Evolutionary conservation across 805 yeast species (phyloP), one percentile per base, ranked within the genome.

Genomic region (Candida insectorum): DNA sequence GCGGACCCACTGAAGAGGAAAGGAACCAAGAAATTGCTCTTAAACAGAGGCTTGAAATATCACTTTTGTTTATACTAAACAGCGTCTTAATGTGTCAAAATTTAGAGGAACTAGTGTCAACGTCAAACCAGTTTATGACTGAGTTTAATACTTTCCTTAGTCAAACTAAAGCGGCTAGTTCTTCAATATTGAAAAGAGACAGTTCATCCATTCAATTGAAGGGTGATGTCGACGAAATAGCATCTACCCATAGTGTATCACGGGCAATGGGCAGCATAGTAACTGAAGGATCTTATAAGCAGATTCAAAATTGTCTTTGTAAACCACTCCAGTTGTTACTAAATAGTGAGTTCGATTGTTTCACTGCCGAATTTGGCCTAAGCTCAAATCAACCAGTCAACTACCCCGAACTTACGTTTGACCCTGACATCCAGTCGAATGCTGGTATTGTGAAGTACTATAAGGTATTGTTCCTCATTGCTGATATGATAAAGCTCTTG

Each of bases 11-110:
- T 8, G 10, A 8, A 11, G 23, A 8, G 10, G 23, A 20, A 20
- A 20, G 23, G 10, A 11, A 20, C 11, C 23, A 8, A 11, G 23
- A 20, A 20, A 8, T 20, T 11, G 23, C 23, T 11, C 11, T 20
- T 8, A 8, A 8, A 11, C 11, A 50, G 26, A 45, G 66, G 33
- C 61, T 54, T 31, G 65, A 61, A 37, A 41, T 60, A 4, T 46
- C 65, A 3, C 43, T 60, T 30, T 28, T 59, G 37, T 60, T 41
- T 26, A 31, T 52, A 1, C 30, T 61, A 5, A 58, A 57, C 30
- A 45, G 48, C 34, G 32, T 57, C 13, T 39, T 54, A 13, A 41
- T 44, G 13, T 36, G 52, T 16, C 32, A 37, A 3, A 45, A 40
- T 16, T 28, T 57, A 24, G 39, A 36, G 6, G 47, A 50, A 23